Conservation (phyloP, 2,329 filamentous ascomycete species). For the Bipolaris victoriae region DNA sequence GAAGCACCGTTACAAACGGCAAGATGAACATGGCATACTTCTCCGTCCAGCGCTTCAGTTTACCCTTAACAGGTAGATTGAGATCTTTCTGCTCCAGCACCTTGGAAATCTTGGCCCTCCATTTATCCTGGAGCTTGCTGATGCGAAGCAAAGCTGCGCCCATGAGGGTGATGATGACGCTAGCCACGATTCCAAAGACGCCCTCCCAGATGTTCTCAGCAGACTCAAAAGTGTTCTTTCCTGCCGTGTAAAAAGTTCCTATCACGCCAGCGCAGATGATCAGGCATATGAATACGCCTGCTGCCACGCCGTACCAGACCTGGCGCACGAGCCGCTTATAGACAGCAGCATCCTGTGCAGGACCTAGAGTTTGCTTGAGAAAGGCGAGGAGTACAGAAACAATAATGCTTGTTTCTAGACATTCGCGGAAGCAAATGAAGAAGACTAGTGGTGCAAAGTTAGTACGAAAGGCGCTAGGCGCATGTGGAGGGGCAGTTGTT, state of each 20-base stretch:
- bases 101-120: constrained; percentile 79
- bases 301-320: constrained; percentile 70
- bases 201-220: constrained; percentile 83
- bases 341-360: constrained; percentile 64
- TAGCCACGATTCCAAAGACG: constrained; percentile 75
- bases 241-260: constrained; percentile 71
- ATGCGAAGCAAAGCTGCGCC: constrained; percentile 81
- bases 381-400: constrained; percentile 87
- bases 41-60: constrained; percentile 69
- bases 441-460: constrained; percentile 62
- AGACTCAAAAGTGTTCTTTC: constrained; percentile 68
- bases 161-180: constrained; percentile 80
- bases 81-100: constrained; percentile 65
- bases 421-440: constrained; percentile 89
- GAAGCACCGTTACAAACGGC: constrained; percentile 85
- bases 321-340: constrained; percentile 73
- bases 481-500: background rate
- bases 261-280: constrained; percentile 70
- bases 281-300: constrained; percentile 69
- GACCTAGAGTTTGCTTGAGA: constrained; percentile 78
- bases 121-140: constrained; percentile 84
- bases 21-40: constrained; percentile 87
- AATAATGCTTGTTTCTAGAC: constrained; percentile 81
- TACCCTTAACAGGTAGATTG: constrained; percentile 47
- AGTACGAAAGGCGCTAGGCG: background rate